These are phyloP conservation scores for Alternaria alternata DNA, from an alignment of 2,329 filamentous ascomycete species.

Conservation along the genomic window DNA sequence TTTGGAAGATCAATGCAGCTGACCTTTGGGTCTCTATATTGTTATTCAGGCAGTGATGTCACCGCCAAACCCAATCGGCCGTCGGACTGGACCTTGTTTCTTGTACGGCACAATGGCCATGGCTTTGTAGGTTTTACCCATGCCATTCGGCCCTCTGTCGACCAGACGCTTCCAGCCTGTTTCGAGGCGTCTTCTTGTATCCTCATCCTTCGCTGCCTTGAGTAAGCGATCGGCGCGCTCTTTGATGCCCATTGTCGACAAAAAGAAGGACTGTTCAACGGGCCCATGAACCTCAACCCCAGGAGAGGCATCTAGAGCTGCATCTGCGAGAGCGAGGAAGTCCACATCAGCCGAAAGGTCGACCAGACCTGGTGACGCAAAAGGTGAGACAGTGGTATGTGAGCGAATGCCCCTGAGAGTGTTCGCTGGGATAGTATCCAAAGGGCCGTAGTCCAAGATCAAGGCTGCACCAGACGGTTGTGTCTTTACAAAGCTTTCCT, in stretches of 20 bases:
- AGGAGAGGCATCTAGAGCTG: constrained; percentile 76
- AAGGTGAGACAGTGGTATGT: constrained; percentile 80
- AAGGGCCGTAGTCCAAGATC: constrained; percentile 94
- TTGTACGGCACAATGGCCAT: constrained; percentile 80
- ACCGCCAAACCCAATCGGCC: constrained; percentile 92
- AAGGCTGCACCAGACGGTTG: constrained; percentile 82
- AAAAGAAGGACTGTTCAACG: constrained; percentile 82
- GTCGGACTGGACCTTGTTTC: constrained; percentile 70
- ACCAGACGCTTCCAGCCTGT: constrained; percentile 81
- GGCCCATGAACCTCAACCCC: constrained; percentile 93
- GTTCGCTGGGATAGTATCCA: constrained; percentile 81
- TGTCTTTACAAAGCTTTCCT: constrained; percentile 59
- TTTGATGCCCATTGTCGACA: constrained; percentile 81
- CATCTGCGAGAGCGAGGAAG: constrained; percentile 85
- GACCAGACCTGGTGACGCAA: constrained; percentile 79
- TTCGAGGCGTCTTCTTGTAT: constrained; percentile 64
- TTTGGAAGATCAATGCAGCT: neutral
- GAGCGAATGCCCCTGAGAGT: constrained; percentile 86
- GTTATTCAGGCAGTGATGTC: constrained; percentile 44
- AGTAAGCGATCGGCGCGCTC: constrained; percentile 43
- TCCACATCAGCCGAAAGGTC: constrained; percentile 95
- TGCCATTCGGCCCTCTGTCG: constrained; percentile 82
- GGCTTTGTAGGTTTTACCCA: constrained; percentile 95
- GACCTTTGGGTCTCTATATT: neutral
- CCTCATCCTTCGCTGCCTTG: constrained; percentile 49